Conservation (phyloP, 164 flowering plant genomes). For the Sextonia rubra region DNA sequence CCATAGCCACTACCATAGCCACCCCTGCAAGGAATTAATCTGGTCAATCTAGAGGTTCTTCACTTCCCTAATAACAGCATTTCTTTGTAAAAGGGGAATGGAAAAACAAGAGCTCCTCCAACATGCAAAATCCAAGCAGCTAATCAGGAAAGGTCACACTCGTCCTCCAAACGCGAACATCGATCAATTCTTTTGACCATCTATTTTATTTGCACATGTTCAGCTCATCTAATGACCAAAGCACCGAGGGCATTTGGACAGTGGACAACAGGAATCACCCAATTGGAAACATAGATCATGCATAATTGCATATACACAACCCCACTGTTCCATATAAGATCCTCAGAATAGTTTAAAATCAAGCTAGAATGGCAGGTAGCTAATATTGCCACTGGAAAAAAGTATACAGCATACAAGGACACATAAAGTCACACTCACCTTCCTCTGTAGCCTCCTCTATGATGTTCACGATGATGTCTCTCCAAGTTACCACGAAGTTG, state of each 20-base stretch:
- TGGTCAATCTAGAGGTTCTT: background rate
- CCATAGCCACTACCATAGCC: background rate
- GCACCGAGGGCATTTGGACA: background rate
- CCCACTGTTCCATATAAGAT: background rate
- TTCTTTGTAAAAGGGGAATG: background rate
- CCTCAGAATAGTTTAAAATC: background rate
- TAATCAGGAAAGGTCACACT: background rate
- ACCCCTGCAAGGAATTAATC: background rate
- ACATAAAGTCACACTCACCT: background rate
- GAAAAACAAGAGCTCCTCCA: background rate
- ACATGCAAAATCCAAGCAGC: background rate
- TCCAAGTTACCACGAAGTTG: slow-evolving; percentile 5
- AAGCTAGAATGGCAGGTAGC: background rate
- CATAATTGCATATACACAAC: background rate
- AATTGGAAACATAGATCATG: background rate
- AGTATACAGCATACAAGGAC: background rate
- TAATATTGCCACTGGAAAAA: background rate
- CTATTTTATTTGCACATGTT: background rate
- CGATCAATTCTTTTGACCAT: background rate
- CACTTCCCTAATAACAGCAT: background rate
- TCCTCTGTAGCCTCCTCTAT: slow-evolving; percentile 4
- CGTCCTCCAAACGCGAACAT: background rate
- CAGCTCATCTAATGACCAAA: background rate
- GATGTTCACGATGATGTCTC: slow-evolving; percentile 2
- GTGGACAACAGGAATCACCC: background rate